Percentiles rank a stretch among this genome's conserved stretches.
Conservation (phyloP, 306 rosid genomes). For the cucumber (Cucumis sativus) region Cucumber_9930_V3 NC_026656.2:17492001-17492500, state of each 20-base stretch:
- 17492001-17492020: conserved; percentile 40
- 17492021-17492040: conserved; percentile 72
- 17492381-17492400: conserved; percentile 85
- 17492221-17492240: conserved; percentile 82
- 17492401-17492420: conserved; percentile 90
- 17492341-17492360: conserved; percentile 69
- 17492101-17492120: conserved; percentile 72
- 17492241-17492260: conserved; percentile 65
- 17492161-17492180: conserved; percentile 69
- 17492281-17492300: conserved; percentile 93
- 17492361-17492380: conserved; percentile 70
- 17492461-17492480: conserved; percentile 79
- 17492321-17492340: conserved; percentile 92
- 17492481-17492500: conserved; percentile 90
- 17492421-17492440: conserved; percentile 80
- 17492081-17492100: conserved; percentile 74
- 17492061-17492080: conserved; percentile 58
- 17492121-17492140: conserved; percentile 71
- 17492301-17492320: conserved; percentile 83
- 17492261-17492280: conserved; percentile 54
- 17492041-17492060: conserved; percentile 29
- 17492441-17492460: conserved; percentile 78
- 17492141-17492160: conserved; percentile 64
- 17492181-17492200: conserved; percentile 73
- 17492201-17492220: conserved; percentile 85